phyloP scores from a whole-genome alignment of 192 early-diverging fungal species.

The Mortierella antarctica region DNA sequence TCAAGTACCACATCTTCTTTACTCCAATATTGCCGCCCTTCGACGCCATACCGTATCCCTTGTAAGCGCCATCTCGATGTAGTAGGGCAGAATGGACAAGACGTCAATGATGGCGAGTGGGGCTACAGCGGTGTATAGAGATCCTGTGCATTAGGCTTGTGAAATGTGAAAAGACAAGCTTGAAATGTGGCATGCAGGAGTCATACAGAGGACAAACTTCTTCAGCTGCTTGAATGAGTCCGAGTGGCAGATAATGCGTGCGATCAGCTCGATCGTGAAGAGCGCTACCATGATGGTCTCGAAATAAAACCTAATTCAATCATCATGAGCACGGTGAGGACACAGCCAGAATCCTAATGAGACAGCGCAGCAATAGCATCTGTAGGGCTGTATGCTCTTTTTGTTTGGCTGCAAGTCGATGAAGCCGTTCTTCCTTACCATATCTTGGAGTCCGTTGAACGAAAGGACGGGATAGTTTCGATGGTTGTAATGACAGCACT shows the following conservation, averaged over 20 bases:
- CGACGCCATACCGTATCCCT: constrained; percentile 65
- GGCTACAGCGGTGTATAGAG: constrained; percentile 33
- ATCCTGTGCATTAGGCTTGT: no score
- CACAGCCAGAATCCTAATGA: no score
- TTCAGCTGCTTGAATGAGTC: constrained; percentile 73
- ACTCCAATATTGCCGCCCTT: no score
- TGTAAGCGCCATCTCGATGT: constrained; percentile 75
- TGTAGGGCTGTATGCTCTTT: no score
- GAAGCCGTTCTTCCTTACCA: constrained; percentile 52
- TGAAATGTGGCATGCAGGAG: no score
- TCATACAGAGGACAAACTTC: constrained; percentile 60
- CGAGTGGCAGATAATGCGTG: constrained; percentile 78
- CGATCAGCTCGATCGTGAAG: constrained; percentile 79
- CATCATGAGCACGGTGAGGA: no score
- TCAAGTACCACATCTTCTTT: no score
- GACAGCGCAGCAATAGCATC: no score
- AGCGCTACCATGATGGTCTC: constrained; percentile 77
- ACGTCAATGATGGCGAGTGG: constrained; percentile 79
- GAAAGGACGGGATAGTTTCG: constrained; percentile 83
- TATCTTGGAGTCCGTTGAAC: constrained; percentile 61
- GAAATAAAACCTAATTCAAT: constrained; percentile 65
- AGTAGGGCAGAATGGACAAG: constrained; percentile 83
- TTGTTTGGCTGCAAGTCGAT: no score
- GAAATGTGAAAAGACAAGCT: background rate
- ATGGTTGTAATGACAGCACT: constrained; percentile 80